A percentile compares a stretch with the other conserved stretches of the same genome.
phyloP scores from a whole-genome alignment of 2,329 filamentous ascomycete species.

The Elsinoe ampelina region DNA sequence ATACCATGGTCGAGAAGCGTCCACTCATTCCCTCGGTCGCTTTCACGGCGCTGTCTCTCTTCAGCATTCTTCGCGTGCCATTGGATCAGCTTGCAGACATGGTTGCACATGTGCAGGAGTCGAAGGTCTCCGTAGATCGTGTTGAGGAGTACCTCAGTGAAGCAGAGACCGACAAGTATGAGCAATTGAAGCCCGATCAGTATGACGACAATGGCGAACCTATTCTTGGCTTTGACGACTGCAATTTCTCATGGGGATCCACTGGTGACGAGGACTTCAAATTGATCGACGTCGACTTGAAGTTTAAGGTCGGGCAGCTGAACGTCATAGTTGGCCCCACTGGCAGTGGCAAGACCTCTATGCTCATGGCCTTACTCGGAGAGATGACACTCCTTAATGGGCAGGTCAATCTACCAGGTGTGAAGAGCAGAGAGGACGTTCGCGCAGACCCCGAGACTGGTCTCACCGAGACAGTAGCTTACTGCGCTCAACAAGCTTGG shows the following conservation, averaged over 20 bases:
- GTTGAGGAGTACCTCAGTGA: constrained; percentile 90
- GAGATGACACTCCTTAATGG: constrained; percentile 88
- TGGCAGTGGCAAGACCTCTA: constrained; percentile 87
- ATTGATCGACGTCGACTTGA: constrained; percentile 71
- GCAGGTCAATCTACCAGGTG: constrained; percentile 74
- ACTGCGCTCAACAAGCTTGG: constrained; percentile 96
- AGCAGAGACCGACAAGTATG: constrained; percentile 92
- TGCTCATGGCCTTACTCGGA: constrained; percentile 89
- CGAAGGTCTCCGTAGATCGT: constrained; percentile 92
- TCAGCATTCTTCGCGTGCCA: constrained; percentile 85
- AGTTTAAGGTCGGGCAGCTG: constrained; percentile 75
- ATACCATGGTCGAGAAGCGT: constrained; percentile 83
- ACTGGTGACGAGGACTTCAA: constrained; percentile 50
- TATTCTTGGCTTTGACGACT: constrained; percentile 74
- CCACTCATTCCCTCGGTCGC: constrained; percentile 83
- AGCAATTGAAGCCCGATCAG: constrained; percentile 65
- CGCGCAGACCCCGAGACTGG: constrained; percentile 72
- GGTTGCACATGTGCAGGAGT: constrained; percentile 96
- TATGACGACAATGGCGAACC: constrained; percentile 59
- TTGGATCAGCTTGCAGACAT: constrained; percentile 96
- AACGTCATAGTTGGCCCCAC: constrained; percentile 92
- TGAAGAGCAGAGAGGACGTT: constrained; percentile 75
- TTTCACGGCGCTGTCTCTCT: constrained; percentile 92
- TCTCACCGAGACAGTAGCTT: constrained; percentile 84
- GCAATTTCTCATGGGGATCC: constrained; percentile 77